Base-by-base conservation (phyloP, 768 basidiomycete species). In the Suillus americanus region DNA sequence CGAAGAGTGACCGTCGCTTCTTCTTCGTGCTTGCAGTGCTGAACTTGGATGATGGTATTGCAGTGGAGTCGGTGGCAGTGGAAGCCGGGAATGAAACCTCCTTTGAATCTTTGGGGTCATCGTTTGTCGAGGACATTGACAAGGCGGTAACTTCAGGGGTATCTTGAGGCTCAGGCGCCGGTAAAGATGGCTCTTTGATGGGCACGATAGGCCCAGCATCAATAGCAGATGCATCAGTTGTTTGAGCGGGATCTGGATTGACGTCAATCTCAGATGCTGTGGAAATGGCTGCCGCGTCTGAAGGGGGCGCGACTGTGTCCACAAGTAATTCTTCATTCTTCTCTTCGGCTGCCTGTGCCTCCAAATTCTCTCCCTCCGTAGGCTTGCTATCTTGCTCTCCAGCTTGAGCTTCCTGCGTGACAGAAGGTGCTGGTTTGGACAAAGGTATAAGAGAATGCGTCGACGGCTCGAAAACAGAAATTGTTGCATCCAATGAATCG, bases 1-100 rank as follows among this genome's bases (percentile, higher is more conserved):
- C 82, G 61, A 89, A 80, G 37, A 89, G 71, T 18, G 87, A 87
- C 7, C 75, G 71, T 53, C 79, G 78, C 71, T 86, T 88, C 78
- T 87, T 86, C 64, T 81, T 78, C 18, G 72, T 74, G n/a, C 67
- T 68, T 16, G 68, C 61, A 2, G 80, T 77, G 25, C 75, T 78
- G 62, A 77, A 74, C 62, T 73, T 79, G 10, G 81, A 79, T 33
- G 81, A 68, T 3, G 75, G 67, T 8, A 73, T 71, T 33, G 76
- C 70, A 9, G 63, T 14, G 16, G 74, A 37, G 37, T 70, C 23
- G 9, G 28, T 62, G 35, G 30, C 53, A 30, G 16, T 12, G 13
- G 60, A 61, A 28, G 65, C 46, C 8, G 38, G 77, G 69, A 73
- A 77, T 35, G 61, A 59, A 46, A 74, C 72, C 45, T 66, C 63